Evolutionary conservation across 2,329 filamentous ascomycete genomes (phyloP).

Genomic region (Sporothrix schenckii): DNA sequence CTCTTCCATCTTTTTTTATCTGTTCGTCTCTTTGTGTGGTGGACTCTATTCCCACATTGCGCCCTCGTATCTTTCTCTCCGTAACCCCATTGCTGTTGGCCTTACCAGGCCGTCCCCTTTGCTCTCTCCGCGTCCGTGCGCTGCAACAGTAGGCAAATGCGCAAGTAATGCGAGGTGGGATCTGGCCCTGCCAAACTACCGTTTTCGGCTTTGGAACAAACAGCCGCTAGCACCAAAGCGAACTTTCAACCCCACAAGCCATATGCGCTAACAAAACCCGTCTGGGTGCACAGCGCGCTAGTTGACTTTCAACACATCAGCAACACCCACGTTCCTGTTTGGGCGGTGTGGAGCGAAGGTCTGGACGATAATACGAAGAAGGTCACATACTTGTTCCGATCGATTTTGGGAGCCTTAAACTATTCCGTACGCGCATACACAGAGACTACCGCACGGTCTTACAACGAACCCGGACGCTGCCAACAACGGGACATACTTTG

Average conservation of each 20-base stretch:
- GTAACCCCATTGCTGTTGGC: neutral
- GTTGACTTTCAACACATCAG: conserved; percentile 22
- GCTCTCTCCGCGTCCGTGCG: conserved; percentile 20
- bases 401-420: too few species aligned
- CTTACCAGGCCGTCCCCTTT: neutral
- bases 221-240: conserved; percentile 30
- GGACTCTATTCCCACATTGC: neutral
- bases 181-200: conserved; percentile 33
- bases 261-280: conserved; percentile 27
- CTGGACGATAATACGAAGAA: neutral
- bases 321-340: conserved; percentile 16
- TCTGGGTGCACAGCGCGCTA: conserved; percentile 23
- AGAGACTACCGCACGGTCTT: too few species aligned
- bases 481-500: too few species aligned
- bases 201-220: conserved; percentile 35
- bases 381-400: too few species aligned
- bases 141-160: conserved; percentile 31
- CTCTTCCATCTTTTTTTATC: conserved; percentile 23
- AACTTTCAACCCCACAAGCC: conserved; percentile 21
- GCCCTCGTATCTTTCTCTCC: neutral
- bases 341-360: neutral
- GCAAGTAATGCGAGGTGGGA: conserved; percentile 25
- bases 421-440: too few species aligned
- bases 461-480: too few species aligned
- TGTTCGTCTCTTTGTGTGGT: neutral